Evolutionary conservation across 1,284 basidiomycete species (phyloP).

Genomic region (Schizophyllum amplum): DNA sequence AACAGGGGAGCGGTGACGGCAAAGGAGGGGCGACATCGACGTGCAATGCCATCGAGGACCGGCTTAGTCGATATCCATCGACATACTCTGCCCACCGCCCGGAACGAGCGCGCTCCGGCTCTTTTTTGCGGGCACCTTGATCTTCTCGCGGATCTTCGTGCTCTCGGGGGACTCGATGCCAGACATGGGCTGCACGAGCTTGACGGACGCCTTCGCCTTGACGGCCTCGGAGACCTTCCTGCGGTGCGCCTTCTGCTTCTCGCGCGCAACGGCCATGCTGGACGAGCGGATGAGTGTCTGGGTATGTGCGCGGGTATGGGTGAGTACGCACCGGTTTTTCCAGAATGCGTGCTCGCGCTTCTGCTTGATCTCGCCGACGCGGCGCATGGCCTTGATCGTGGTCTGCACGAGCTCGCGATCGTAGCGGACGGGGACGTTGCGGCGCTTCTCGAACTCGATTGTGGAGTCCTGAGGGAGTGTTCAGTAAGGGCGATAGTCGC

Average conservation of each 20-base stretch:
- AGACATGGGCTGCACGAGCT: constrained; percentile 63
- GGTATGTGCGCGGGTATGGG: not conserved
- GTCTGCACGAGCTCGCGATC: constrained; percentile 90
- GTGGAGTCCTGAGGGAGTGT: constrained; percentile 74
- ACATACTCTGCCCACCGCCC: constrained; percentile 73
- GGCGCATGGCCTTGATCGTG: constrained; percentile 97
- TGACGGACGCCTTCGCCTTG: constrained; percentile 48
- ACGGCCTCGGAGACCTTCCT: constrained; percentile 53
- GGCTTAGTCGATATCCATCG: constrained; percentile 76
- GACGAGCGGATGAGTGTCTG: constrained; percentile 4
- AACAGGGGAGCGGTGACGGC: no score
- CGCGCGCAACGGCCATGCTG: constrained; percentile 76
- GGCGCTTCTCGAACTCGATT: constrained; percentile 98
- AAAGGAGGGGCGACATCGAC: no score
- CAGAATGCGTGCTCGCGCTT: constrained; percentile 95
- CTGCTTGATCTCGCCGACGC: constrained; percentile 88
- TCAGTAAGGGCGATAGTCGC: constrained; percentile 1
- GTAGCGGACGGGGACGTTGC: constrained; percentile 97
- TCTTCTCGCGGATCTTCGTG: constrained; percentile 65
- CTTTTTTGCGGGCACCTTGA: constrained; percentile 62
- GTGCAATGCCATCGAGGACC: no score
- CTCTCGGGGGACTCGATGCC: constrained; percentile 30
- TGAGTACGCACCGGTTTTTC: constrained; percentile 70
- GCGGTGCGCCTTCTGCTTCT: constrained; percentile 63
- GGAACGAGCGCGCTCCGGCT: constrained; percentile 65